Conservation (phyloP, 1,284 basidiomycete genomes). For the Phaffia rhodozyma region DNA sequence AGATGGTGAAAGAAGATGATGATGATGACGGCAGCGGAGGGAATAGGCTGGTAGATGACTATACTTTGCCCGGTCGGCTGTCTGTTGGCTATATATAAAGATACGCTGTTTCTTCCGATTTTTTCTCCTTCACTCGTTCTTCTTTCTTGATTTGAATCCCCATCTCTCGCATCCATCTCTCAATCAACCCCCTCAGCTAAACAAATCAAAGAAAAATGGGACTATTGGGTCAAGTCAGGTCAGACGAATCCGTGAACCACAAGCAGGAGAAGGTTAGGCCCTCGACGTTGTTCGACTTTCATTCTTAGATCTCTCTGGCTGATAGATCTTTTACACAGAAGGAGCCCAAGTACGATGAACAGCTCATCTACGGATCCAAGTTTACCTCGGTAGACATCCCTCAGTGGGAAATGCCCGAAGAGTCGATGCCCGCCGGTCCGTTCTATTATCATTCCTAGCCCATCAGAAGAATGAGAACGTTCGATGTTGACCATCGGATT, state of each 20-base stretch:
- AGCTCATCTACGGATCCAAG: conserved; percentile 27
- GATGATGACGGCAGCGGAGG: conserved; percentile 80
- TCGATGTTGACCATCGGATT: too few species aligned
- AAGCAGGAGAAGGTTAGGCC: not conserved
- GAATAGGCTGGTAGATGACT: conserved; percentile 48
- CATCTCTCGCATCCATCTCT: conserved; percentile 10
- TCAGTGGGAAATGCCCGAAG: conserved; percentile 22
- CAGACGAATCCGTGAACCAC: not conserved
- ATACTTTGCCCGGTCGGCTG: conserved; percentile 96
- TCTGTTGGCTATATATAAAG: conserved; percentile 44
- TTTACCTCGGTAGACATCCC: conserved; percentile 22
- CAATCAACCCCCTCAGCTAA: not conserved
- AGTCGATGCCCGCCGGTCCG: conserved; percentile 24
- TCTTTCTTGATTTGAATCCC: conserved; percentile 14
- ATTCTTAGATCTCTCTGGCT: not conserved
- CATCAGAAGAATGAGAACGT: not conserved
- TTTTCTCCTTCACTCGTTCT: conserved; percentile 17
- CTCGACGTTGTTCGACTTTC: not conserved
- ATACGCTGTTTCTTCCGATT: not conserved
- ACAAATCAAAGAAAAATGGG: not conserved
- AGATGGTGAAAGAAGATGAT: conserved; percentile 86
- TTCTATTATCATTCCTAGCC: conserved; percentile 23
- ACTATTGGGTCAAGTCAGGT: conserved; percentile 8
- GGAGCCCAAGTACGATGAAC: not conserved
- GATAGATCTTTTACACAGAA: not conserved